phyloP scores from a whole-genome alignment of 2,329 filamentous ascomycete species.

The Aspergillus sp. region DNA sequence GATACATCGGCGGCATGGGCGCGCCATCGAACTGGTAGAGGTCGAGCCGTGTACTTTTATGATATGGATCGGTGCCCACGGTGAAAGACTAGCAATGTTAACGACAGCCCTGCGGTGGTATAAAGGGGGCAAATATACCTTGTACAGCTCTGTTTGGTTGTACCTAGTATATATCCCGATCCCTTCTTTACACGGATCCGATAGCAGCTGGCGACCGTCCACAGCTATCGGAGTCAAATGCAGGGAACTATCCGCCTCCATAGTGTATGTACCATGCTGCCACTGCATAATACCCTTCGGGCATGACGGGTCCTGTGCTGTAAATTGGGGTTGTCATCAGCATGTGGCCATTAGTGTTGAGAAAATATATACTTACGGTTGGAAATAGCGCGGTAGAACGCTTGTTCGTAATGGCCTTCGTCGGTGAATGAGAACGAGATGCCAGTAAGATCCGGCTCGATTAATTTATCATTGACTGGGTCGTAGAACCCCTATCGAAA shows the following conservation, averaged over 20 bases:
- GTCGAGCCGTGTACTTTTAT: conserved; percentile 62
- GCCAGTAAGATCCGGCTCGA: conserved; percentile 65
- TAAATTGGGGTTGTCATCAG: conserved; percentile 3
- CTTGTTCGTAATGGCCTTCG: conserved; percentile 67
- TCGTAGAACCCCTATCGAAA: conserved; percentile 65
- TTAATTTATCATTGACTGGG: conserved; percentile 62
- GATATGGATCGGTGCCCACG: conserved; percentile 58
- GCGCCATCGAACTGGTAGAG: conserved; percentile 64
- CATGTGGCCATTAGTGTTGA: not conserved
- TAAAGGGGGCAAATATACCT: conserved; percentile 45
- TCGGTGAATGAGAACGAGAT: conserved; percentile 73
- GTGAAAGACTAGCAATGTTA: conserved; percentile 37
- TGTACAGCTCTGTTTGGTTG: conserved; percentile 63
- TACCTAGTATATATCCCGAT: conserved; percentile 60
- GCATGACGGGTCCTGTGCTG: conserved; percentile 61
- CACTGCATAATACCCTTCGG: conserved; percentile 68
- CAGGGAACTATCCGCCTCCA: conserved; percentile 59
- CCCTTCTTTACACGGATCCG: conserved; percentile 59
- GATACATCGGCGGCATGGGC: conserved; percentile 67
- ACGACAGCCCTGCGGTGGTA: not conserved
- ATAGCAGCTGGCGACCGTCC: conserved; percentile 67
- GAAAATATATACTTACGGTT: conserved; percentile 57
- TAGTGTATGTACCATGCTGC: conserved; percentile 66
- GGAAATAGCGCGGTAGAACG: conserved; percentile 67
- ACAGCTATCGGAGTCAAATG: conserved; percentile 60